phyloP scores from a whole-genome alignment of 805 yeast genomes.

The Cyberlindnera amylophila region DNA sequence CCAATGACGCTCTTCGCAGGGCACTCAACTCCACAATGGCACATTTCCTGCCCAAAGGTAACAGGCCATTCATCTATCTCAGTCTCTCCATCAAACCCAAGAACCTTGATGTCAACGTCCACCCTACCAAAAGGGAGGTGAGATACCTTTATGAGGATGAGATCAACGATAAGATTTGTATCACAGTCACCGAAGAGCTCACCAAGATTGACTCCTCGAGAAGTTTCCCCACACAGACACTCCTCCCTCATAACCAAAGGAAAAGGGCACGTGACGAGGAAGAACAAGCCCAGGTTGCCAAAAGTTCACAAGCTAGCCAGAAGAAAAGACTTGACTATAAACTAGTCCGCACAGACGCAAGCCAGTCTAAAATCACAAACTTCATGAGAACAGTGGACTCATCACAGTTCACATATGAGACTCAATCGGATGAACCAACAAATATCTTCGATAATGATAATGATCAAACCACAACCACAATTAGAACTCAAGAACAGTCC shows the following conservation, averaged over 20 bases:
- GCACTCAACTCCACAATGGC: conserved; percentile 48
- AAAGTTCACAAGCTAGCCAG: no score
- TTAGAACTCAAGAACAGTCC: not conserved
- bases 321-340: conserved; percentile 53
- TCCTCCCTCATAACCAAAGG: conserved; percentile 34
- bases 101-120: conserved; percentile 88
- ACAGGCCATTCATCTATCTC: conserved; percentile 72
- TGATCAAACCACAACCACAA: not conserved
- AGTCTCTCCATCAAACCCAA: conserved; percentile 62
- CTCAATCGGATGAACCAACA: not conserved
- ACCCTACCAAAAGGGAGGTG: conserved; percentile 93
- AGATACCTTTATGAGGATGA: conserved; percentile 83
- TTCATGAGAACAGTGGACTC: conserved; percentile 16
- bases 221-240: conserved; percentile 61
- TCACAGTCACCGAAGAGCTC: conserved; percentile 45
- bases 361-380: conserved; percentile 51
- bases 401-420: not conserved
- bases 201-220: conserved; percentile 62
- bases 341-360: conserved; percentile 67
- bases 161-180: conserved; percentile 60
- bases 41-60: conserved; percentile 70
- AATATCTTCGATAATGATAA: not conserved
- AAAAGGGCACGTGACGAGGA: conserved; percentile 18
- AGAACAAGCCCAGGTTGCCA: not conserved
- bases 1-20: conserved; percentile 74